Evolutionary conservation across 345 rosid genomes (phyloP).

Genomic region (Streptanthus diversifolius): DNA sequence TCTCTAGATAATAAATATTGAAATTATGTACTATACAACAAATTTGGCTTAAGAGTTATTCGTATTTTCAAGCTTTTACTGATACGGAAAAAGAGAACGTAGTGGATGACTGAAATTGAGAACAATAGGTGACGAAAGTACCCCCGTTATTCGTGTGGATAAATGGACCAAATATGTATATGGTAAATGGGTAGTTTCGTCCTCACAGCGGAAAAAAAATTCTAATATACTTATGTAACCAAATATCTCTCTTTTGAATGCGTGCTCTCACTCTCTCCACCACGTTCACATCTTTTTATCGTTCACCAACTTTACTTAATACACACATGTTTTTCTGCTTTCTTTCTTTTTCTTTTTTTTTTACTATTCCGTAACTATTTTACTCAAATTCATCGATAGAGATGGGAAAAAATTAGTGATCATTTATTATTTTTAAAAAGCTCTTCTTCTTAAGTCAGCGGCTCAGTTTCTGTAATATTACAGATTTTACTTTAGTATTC

Average conservation of each 20-base stretch:
- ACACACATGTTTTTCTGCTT: neutral
- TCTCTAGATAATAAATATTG: neutral
- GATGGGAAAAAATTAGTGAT: too few species aligned
- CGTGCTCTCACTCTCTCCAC: constrained; percentile 1
- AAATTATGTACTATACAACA: neutral
- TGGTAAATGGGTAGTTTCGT: constrained; percentile 17
- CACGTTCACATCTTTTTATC: constrained; percentile 1
- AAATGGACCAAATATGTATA: neutral
- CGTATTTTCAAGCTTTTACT: neutral
- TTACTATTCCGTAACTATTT: too few species aligned
- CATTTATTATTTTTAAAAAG: too few species aligned
- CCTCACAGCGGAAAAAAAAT: neutral
- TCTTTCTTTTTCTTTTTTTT: too few species aligned
- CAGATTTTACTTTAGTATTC: too few species aligned
- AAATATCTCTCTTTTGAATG: neutral
- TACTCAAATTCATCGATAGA: too few species aligned
- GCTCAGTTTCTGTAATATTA: too few species aligned
- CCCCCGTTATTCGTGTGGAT: constrained; percentile 8
- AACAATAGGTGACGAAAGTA: neutral
- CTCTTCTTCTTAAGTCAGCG: too few species aligned
- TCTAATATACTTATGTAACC: neutral
- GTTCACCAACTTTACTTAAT: constrained; percentile 21
- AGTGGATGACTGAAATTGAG: constrained; percentile 5
- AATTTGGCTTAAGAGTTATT: neutral
- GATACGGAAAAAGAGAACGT: neutral